A percentile compares a stretch with the other conserved stretches of the same genome.
phyloP scores from a whole-genome alignment of 345 rosid species.

The Lumnitzera racemosa region DNA sequence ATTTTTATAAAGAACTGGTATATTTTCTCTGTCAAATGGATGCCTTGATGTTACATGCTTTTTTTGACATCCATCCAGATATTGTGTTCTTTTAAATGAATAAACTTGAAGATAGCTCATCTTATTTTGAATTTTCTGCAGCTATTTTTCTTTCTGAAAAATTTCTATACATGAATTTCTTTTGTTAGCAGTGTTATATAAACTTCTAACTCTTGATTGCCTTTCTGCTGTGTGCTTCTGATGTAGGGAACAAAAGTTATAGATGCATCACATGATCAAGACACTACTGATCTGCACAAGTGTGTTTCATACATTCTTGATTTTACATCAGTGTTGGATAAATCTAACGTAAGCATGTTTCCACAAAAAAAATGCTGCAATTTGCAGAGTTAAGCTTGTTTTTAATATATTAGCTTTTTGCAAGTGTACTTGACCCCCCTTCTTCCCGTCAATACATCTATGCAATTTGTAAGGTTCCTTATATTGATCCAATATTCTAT shows the following conservation, averaged over 20 bases:
- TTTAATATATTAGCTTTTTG: not conserved
- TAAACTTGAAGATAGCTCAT: not conserved
- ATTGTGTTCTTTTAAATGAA: not conserved
- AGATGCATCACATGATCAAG: conserved; percentile 87
- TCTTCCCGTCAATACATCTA: not conserved
- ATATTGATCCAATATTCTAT: too few relatives aligned
- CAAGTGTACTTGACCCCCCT: not conserved
- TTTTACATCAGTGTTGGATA: conserved; percentile 35
- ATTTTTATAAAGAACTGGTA: conserved; percentile 61
- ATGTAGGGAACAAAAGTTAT: conserved; percentile 73
- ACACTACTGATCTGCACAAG: conserved; percentile 91
- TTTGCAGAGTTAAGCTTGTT: not conserved
- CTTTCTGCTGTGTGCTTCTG: not conserved
- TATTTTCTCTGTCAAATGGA: conserved; percentile 7
- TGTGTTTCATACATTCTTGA: conserved; percentile 50
- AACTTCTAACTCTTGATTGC: not conserved
- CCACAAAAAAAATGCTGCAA: not conserved
- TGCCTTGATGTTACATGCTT: not conserved
- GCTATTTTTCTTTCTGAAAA: not conserved
- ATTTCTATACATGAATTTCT: not conserved
- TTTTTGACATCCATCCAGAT: not conserved
- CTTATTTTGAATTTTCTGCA: not conserved
- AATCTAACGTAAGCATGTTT: conserved; percentile 39
- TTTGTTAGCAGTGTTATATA: not conserved
- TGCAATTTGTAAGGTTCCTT: not conserved